Percentiles rank a stretch among this genome's conserved stretches.
These are phyloP conservation scores for Eucalyptus victrix DNA, from an alignment of 345 rosid species.

Conservation along the genomic window DNA sequence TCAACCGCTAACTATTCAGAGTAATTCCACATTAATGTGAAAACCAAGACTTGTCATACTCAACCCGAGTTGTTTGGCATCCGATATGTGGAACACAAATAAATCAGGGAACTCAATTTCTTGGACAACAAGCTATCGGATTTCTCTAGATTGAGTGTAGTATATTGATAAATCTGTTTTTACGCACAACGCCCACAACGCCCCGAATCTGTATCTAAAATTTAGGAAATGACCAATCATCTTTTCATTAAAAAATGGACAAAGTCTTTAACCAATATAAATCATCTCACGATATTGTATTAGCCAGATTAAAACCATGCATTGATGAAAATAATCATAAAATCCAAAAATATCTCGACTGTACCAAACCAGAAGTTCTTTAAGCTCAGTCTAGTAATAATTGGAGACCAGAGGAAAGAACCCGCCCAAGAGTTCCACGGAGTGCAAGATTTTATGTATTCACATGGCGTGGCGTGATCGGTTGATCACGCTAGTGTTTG, in stretches of 20 bases:
- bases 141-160: neutral
- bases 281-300: neutral
- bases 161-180: neutral
- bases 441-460: neutral
- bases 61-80: neutral
- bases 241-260: neutral
- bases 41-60: neutral
- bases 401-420: neutral
- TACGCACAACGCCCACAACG: too few relatives aligned
- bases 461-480: neutral
- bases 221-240: accelerated
- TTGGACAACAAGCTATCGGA: neutral
- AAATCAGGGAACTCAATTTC: neutral
- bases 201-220: accelerated
- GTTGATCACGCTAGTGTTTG: neutral
- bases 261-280: neutral
- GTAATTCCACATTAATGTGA: neutral
- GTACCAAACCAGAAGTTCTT: neutral
- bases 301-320: neutral
- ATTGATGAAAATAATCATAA: neutral
- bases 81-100: neutral
- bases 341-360: neutral
- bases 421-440: neutral
- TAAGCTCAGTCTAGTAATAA: neutral
- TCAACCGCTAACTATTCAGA: neutral